These are phyloP conservation scores for Pestalotiopsis sp. DNA, from an alignment of 2,329 filamentous ascomycete species.

Conservation along the genomic window DNA sequence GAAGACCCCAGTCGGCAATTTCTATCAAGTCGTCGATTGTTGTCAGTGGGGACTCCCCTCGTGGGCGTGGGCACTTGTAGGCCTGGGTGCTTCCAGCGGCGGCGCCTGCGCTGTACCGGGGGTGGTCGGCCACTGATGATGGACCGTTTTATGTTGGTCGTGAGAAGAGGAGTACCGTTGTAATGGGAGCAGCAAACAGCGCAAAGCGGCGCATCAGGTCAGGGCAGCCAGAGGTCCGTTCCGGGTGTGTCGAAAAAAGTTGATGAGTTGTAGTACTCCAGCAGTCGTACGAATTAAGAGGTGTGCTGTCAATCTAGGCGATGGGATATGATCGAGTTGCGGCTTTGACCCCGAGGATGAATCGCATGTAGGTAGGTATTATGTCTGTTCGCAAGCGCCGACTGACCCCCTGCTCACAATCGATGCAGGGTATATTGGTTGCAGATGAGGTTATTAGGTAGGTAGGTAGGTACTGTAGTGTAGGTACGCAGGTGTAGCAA, in stretches of 20 bases:
- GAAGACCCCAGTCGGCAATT: slow-evolving; percentile 5
- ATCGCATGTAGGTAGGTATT: background rate
- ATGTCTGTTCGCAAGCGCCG: background rate
- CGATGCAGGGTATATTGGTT: background rate
- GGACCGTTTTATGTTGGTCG: slow-evolving; percentile 1
- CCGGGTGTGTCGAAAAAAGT: background rate
- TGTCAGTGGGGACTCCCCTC: slow-evolving; percentile 3
- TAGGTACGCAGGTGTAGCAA: background rate
- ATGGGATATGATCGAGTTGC: no score
- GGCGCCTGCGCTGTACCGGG: background rate
- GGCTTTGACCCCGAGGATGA: background rate
- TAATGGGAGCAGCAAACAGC: no score
- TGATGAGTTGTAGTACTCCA: background rate
- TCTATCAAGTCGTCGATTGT: slow-evolving; percentile 6
- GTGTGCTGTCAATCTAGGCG: background rate
- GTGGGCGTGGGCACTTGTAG: background rate
- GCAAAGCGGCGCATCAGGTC: background rate
- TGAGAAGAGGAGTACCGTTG: background rate
- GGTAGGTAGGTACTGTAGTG: background rate
- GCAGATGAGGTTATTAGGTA: background rate
- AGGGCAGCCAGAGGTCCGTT: background rate
- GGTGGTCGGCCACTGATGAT: background rate
- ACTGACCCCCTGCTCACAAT: background rate
- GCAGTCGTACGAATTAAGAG: background rate
- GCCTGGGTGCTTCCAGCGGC: background rate